Conservation (phyloP, 768 basidiomycete genomes). For the Paxillus rubicundulus region DNA sequence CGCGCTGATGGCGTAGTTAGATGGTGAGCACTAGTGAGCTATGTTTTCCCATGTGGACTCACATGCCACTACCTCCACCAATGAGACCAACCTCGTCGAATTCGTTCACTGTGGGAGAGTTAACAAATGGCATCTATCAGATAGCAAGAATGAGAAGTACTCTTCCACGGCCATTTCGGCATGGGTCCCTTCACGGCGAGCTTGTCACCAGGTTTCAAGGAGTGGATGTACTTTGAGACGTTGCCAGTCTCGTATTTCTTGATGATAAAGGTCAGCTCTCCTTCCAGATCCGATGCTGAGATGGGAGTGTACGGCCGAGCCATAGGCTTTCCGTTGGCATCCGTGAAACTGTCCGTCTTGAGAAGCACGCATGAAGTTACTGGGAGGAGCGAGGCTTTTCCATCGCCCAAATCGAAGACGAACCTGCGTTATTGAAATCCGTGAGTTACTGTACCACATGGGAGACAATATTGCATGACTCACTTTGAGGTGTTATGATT, state of each 20-base stretch:
- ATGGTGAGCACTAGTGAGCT: neutral
- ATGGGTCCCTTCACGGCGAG: conserved; percentile 91
- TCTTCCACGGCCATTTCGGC: conserved; percentile 81
- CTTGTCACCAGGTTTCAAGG: conserved; percentile 77
- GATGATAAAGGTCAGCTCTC: conserved; percentile 76
- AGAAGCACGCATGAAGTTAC: conserved; percentile 78
- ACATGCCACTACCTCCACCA: conserved; percentile 94
- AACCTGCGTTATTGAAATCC: conserved; percentile 44
- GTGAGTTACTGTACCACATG: neutral
- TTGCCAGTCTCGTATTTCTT: conserved; percentile 85
- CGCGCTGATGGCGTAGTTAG: conserved; percentile 46
- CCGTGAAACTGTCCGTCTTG: conserved; percentile 68
- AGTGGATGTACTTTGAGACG: conserved; percentile 80
- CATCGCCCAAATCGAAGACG: conserved; percentile 76
- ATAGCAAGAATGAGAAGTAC: conserved; percentile 36
- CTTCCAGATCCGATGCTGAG: conserved; percentile 69
- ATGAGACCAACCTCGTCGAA: conserved; percentile 86
- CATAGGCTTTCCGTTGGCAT: conserved; percentile 83
- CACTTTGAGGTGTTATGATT: conserved; percentile 92
- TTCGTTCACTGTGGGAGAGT: conserved; percentile 61
- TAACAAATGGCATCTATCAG: neutral
- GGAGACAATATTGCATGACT: conserved; percentile 14
- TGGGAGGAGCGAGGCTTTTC: conserved; percentile 74
- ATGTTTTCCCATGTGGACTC: conserved; percentile 24
- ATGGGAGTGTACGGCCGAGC: conserved; percentile 93